Base-by-base conservation (phyloP, 306 rosid genomes). In the Rosa lucieae region DNA sequence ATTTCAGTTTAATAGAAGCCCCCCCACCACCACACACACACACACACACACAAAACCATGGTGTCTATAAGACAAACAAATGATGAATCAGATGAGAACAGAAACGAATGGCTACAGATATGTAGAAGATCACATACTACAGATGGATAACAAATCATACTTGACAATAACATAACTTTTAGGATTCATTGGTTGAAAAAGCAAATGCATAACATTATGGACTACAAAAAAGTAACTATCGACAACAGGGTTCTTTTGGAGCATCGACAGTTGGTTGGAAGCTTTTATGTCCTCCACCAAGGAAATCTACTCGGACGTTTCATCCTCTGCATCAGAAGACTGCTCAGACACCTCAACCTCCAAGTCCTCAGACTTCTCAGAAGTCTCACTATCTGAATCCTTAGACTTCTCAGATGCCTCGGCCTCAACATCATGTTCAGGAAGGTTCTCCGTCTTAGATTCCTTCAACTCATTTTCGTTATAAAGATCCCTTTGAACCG, bases 401-500 rank as follows among this genome's bases (percentile, higher is more conserved):
- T 3, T 70, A 62, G 56, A 39, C 52, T 59, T 81, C 40, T 71
- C 79, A 13, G 35, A 3, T 8, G 68, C 29, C 53, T 78, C 52
- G 3, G 58, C 80, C 73, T 67, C 85, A 0, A 52, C 2, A 20
- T 44, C 52, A 8, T 67, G 10, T 52, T 52, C n/a, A 20, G n/a
- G 85, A 79, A 72, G 63, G 75, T 81, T 88, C 26, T 84, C 81
- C 0, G 39, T 29, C 68, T 29, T 14, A 0, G 79, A 58, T 3
- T 84, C 97, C 72, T 87, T 82, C 53, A 92, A 73, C 76, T 92
- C 97, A 11, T 77, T 86, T 73, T 92, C 96, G 51, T 52, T 83
- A 58, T 53, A 95, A 61, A 95, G 89, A 86, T 95, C 94, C 80
- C 85, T 87, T 72, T 93, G 94, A 59, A 93, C 97, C 15, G 94